phyloP scores from a whole-genome alignment of 2,329 filamentous ascomycete species.

The Clarireedia paspali region DNA sequence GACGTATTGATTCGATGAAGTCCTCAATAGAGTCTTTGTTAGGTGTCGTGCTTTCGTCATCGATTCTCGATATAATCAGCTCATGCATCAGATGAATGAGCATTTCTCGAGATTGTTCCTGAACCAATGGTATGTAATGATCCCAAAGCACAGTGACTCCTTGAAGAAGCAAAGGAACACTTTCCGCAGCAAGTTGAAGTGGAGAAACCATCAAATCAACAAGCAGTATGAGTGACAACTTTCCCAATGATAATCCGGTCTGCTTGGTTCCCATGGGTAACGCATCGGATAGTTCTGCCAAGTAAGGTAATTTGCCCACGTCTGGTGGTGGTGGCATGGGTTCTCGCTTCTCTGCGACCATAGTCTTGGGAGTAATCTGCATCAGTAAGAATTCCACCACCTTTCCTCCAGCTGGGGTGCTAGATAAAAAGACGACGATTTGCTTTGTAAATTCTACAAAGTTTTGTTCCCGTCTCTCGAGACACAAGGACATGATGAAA shows the following conservation, averaged over 20 bases:
- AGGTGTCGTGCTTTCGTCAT: slow-evolving; percentile 53
- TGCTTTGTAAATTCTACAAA: slow-evolving; percentile 98
- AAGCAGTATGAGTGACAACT: slow-evolving; percentile 84
- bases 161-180: slow-evolving; percentile 79
- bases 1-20: slow-evolving; percentile 78
- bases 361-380: slow-evolving; percentile 90
- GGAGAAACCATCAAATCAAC: slow-evolving; percentile 96
- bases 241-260: slow-evolving; percentile 83
- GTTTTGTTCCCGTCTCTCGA: slow-evolving; percentile 92
- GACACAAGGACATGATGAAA: slow-evolving; percentile 89
- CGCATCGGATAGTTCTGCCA: slow-evolving; percentile 73
- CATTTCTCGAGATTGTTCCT: slow-evolving; percentile 96
- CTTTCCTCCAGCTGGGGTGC: slow-evolving; percentile 75
- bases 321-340: slow-evolving; percentile 65
- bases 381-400: slow-evolving; percentile 90
- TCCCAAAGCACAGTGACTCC: slow-evolving; percentile 94
- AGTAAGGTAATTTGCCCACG: slow-evolving; percentile 70
- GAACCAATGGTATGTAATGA: slow-evolving; percentile 88
- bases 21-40: slow-evolving; percentile 75
- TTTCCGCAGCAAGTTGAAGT: slow-evolving; percentile 69
- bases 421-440: slow-evolving; percentile 92
- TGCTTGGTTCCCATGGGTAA: slow-evolving; percentile 87
- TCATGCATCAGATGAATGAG: slow-evolving; percentile 96
- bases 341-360: slow-evolving; percentile 83
- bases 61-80: slow-evolving; percentile 72